Evolutionary conservation across 1,284 basidiomycete genomes (phyloP), one percentile per base, ranked within the genome.

Genomic region (Malassezia japonica): DNA sequence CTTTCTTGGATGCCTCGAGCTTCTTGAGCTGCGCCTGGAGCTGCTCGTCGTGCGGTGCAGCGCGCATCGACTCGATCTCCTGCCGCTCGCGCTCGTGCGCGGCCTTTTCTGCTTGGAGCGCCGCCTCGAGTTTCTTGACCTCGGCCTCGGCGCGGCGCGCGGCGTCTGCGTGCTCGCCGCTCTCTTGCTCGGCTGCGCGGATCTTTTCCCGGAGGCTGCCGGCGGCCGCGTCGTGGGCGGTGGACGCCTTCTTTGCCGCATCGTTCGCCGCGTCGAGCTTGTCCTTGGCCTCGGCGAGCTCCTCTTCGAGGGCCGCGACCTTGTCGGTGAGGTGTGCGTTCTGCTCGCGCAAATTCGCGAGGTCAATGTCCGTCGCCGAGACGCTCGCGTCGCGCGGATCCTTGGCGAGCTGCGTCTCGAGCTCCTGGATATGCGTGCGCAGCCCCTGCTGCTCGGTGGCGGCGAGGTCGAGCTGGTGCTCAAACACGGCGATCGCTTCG

Each of bases 11-110:
- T 25, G 60, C 51, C 53, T 74, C 62, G n/a, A 68, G 55, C 18
- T 64, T 56, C 15, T 61, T 62, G 18, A 74, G 51, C 37, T 70
- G 60, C 15, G 55, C 51, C 51, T 40, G 38, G 18, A 83, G 68
- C 29, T 76, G 62, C 15, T 48, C 55, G 16, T 33, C 53, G 16
- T 57, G 60, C 6, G 61, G 58, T 9, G 9, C 66, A 40, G 27
- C 89, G 27, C 90, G 78, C 46, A 94, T 74, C 3, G 77, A 77
- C 75, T 96, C 91, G 21, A 95, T 84, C 72, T 96, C 92, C 8
- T 85, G 86, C 45, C 86, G 78, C n/a, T 90, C 86, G 65, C 83
- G 84, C 75, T 96, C 91, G 15, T 95, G 78, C 1, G 89, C 86
- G 31, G 81, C 78, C n/a, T 83, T 84, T 63, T 85, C 87, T 76